A percentile compares a stretch with the other conserved stretches of the same genome.
These are phyloP conservation scores for Poterioochromonas sp. DNA, from an alignment of 352 stramenopile genomes.

Conservation along the genomic window DNA sequence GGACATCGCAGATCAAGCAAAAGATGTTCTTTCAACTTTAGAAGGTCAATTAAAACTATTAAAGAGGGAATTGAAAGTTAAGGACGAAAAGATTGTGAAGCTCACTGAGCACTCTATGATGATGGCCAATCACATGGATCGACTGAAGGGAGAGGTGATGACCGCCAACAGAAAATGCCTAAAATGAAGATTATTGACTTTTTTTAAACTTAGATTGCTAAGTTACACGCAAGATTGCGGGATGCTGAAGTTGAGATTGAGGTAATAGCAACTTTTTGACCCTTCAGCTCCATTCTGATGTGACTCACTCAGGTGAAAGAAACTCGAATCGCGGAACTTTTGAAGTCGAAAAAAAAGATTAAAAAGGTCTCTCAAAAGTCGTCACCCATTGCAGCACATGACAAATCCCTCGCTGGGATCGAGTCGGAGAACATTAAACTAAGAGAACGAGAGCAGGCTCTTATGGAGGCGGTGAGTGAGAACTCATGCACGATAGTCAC, in stretches of 20 bases:
- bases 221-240: not conserved
- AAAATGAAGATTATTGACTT: no score
- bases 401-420: not conserved
- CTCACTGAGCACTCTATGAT: not conserved
- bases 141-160: conserved; percentile 1
- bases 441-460: not conserved
- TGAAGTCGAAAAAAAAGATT: not conserved
- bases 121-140: not conserved
- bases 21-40: not conserved
- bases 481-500: not conserved
- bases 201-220: no score
- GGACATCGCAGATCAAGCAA: not conserved
- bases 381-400: not conserved
- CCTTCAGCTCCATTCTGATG: no score
- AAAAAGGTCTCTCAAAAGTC: not conserved
- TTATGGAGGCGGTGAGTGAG: conserved; percentile 1
- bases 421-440: not conserved
- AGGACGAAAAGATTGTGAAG: not conserved
- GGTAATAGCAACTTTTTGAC: no score
- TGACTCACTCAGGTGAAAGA: conserved; percentile 20
- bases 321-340: conserved; percentile 2
- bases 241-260: not conserved
- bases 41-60: conserved; percentile 19
- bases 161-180: no score
- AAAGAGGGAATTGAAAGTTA: conserved; percentile 16